Conservation (phyloP, 495 filamentous ascomycete species). For the Hamigera avellanea region DNA sequence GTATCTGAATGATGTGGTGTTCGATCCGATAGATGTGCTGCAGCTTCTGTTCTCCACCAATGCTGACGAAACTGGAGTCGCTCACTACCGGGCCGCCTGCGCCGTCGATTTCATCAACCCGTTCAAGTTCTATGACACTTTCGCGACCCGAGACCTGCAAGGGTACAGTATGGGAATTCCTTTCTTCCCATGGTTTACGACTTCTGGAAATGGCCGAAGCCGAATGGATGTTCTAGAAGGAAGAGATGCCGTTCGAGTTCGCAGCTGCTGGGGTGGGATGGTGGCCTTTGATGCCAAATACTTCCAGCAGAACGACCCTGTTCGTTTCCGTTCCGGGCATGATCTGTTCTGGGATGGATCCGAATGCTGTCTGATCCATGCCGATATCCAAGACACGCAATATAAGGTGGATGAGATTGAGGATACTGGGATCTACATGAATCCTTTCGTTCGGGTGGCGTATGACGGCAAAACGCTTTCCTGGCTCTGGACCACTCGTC, state of each 20-base stretch:
- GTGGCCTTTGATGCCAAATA: constrained; percentile 63
- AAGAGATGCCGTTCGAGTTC: constrained; percentile 59
- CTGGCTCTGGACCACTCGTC: constrained; percentile 42
- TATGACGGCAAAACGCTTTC: constrained; percentile 43
- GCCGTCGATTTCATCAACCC: constrained; percentile 66
- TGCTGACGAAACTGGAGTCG: constrained; percentile 37
- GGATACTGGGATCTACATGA: constrained; percentile 54
- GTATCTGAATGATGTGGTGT: constrained; percentile 67
- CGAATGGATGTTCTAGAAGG: constrained; percentile 48
- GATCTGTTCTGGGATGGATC: constrained; percentile 66
- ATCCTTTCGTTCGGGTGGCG: constrained; percentile 60
- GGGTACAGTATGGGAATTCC: constrained; percentile 60
- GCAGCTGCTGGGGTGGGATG: constrained; percentile 76
- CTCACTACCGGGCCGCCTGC: constrained; percentile 67
- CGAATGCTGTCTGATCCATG: constrained; percentile 70
- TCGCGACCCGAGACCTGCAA: constrained; percentile 63
- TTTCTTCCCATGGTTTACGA: constrained; percentile 65
- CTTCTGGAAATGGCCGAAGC: constrained; percentile 42
- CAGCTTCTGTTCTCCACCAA: constrained; percentile 73
- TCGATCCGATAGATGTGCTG: constrained; percentile 55
- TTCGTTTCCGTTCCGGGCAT: constrained; percentile 53
- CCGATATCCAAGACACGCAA: constrained; percentile 46
- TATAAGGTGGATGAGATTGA: constrained; percentile 23
- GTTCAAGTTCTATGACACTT: constrained; percentile 75
- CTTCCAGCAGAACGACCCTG: constrained; percentile 36